Evolutionary conservation across 441 rosid species (phyloP).

Genomic region (Eruca vesicaria): DNA sequence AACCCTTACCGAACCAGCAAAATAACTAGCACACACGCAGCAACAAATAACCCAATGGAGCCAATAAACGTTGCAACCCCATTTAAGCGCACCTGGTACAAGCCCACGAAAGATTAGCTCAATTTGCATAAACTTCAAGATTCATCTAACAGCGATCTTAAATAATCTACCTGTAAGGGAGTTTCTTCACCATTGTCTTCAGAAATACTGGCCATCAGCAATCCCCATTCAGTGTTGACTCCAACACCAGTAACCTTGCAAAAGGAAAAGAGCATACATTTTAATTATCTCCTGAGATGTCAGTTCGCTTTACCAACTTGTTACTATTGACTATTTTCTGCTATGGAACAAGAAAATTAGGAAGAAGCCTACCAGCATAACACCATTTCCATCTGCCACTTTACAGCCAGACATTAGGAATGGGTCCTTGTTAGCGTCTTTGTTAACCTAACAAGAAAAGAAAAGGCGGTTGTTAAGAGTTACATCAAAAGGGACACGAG

Average conservation of each 20-base stretch:
- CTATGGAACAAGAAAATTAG: not conserved
- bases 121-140: not conserved
- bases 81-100: slow-evolving; percentile 78
- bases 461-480: not conserved
- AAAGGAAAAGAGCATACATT: slow-evolving; percentile 4
- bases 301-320: not conserved
- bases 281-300: not conserved
- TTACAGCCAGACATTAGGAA: slow-evolving; percentile 98
- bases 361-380: slow-evolving; percentile 67
- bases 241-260: slow-evolving; percentile 91
- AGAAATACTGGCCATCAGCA: slow-evolving; percentile 94
- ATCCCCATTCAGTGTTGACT: slow-evolving; percentile 93
- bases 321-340: not conserved
- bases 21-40: slow-evolving; percentile 59
- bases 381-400: slow-evolving; percentile 97
- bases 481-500: not conserved
- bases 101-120: slow-evolving; percentile 14
- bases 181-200: slow-evolving; percentile 99
- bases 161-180: slow-evolving; percentile 75
- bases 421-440: slow-evolving; percentile 62
- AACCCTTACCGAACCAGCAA: slow-evolving; percentile 69
- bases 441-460: slow-evolving; percentile 59
- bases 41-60: slow-evolving; percentile 40
- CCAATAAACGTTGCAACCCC: slow-evolving; percentile 98
- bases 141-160: not conserved